Evolutionary conservation across 192 early-diverging fungal species (phyloP).

Genomic region (Rhizoclosmatium globosum): DNA sequence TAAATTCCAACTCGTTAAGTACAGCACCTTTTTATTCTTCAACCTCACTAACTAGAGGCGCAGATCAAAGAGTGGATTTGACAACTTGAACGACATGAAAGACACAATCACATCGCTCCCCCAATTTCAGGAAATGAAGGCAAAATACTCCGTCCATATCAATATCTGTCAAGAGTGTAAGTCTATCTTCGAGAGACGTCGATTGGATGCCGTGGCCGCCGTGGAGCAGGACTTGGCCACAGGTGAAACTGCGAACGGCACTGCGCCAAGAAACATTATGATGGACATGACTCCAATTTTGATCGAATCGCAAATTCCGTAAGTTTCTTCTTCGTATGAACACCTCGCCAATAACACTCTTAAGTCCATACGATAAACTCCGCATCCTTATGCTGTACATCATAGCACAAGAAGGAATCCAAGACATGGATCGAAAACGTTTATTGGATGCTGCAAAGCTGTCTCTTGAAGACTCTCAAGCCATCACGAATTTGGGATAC

Average conservation of each 20-base stretch:
- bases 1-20: conserved; percentile 35
- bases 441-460: conserved; percentile 77
- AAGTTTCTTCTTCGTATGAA: conserved; percentile 8
- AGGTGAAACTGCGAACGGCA: conserved; percentile 79
- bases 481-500: conserved; percentile 75
- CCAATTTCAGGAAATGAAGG: conserved; percentile 88
- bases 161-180: conserved; percentile 87
- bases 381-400: conserved; percentile 85
- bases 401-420: conserved; percentile 78
- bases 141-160: conserved; percentile 84
- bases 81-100: conserved; percentile 83
- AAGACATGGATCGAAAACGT: conserved; percentile 73
- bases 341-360: background rate
- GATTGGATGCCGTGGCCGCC: conserved; percentile 71
- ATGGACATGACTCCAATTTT: conserved; percentile 81
- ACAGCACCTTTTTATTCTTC: conserved; percentile 33
- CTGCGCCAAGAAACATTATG: conserved; percentile 69
- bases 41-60: conserved; percentile 34
- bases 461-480: conserved; percentile 76
- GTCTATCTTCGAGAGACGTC: conserved; percentile 72
- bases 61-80: conserved; percentile 55
- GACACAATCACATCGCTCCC: conserved; percentile 85
- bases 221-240: conserved; percentile 88
- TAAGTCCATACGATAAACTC: conserved; percentile 74
- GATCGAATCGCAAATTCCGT: conserved; percentile 72